Evolutionary conservation across 805 yeast species (phyloP).

Genomic region (Spathaspora sp.): DNA sequence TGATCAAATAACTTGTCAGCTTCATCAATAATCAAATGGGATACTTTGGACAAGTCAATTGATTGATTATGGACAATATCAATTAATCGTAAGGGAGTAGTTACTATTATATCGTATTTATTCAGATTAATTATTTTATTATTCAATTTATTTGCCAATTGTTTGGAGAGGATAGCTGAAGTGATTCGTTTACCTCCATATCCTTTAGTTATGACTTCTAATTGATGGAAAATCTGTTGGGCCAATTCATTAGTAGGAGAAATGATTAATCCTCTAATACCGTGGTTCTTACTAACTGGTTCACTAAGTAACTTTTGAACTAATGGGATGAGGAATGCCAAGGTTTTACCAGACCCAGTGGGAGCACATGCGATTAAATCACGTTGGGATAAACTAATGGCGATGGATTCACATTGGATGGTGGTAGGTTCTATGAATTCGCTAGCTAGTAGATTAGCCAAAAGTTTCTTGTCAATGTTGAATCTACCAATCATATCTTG

Average conservation of each 20-base stretch:
- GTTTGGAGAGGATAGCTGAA: conserved; percentile 65
- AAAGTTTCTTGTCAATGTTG: conserved; percentile 53
- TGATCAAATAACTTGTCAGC: conserved; percentile 91
- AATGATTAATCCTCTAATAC: conserved; percentile 72
- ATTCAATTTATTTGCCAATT: conserved; percentile 63
- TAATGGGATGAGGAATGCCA: conserved; percentile 84
- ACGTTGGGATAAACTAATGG: conserved; percentile 62
- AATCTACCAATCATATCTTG: conserved; percentile 73
- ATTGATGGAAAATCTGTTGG: conserved; percentile 72
- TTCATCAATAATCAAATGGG: conserved; percentile 83
- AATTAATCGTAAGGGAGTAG: conserved; percentile 87
- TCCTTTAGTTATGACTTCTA: conserved; percentile 55
- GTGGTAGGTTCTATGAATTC: conserved; percentile 87
- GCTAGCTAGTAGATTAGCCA: conserved; percentile 61
- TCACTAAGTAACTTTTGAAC: conserved; percentile 45
- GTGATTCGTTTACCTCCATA: conserved; percentile 41
- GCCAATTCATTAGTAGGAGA: conserved; percentile 97
- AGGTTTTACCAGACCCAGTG: conserved; percentile 96
- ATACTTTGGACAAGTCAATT: conserved; percentile 61
- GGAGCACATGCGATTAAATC: conserved; percentile 95
- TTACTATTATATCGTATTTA: conserved; percentile 74
- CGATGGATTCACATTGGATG: conserved; percentile 88
- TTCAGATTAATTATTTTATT: conserved; percentile 55
- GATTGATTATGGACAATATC: conserved; percentile 66
- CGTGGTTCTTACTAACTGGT: conserved; percentile 34